Evolutionary conservation across 148 eudicot genomes (phyloP).

Genomic region (Spergularia marina): DNA sequence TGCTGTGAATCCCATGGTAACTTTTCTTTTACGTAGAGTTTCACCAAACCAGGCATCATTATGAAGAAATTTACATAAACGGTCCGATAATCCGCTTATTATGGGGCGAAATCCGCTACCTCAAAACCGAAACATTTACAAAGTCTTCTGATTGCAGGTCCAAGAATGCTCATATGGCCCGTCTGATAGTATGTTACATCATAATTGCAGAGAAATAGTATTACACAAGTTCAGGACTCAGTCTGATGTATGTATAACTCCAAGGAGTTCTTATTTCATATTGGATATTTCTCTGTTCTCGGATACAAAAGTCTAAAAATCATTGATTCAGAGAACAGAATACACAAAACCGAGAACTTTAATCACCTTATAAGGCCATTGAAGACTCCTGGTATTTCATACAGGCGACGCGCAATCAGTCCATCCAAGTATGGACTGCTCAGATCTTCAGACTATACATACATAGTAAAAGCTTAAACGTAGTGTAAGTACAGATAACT

Average conservation of each 20-base stretch:
- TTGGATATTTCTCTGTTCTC: constrained; percentile 16
- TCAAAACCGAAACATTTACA: too few species aligned
- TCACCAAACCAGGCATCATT: too few species aligned
- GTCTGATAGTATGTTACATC: too few species aligned
- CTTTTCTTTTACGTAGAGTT: too few species aligned
- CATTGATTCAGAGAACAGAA: constrained; percentile 11
- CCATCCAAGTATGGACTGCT: constrained; percentile 39
- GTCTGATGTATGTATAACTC: constrained; percentile 21
- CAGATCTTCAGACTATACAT: constrained; percentile 30
- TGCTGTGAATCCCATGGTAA: too few species aligned
- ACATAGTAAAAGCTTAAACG: not conserved
- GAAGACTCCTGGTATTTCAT: constrained; percentile 19
- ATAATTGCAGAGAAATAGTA: not conserved
- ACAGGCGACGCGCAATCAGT: constrained; percentile 20
- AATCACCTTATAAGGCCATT: constrained; percentile 8
- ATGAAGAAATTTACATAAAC: too few species aligned
- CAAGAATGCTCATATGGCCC: too few species aligned
- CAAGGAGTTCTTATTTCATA: constrained; percentile 21
- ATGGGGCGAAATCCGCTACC: too few species aligned
- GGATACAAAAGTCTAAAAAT: constrained; percentile 5
- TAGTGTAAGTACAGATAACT: not conserved
- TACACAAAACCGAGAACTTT: constrained; percentile 1
- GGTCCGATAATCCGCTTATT: too few species aligned
- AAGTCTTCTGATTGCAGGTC: too few species aligned
- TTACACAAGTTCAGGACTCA: not conserved